phyloP scores from a whole-genome alignment of 371 early-diverging fungal species.

The Mortierella sp. region DNA sequence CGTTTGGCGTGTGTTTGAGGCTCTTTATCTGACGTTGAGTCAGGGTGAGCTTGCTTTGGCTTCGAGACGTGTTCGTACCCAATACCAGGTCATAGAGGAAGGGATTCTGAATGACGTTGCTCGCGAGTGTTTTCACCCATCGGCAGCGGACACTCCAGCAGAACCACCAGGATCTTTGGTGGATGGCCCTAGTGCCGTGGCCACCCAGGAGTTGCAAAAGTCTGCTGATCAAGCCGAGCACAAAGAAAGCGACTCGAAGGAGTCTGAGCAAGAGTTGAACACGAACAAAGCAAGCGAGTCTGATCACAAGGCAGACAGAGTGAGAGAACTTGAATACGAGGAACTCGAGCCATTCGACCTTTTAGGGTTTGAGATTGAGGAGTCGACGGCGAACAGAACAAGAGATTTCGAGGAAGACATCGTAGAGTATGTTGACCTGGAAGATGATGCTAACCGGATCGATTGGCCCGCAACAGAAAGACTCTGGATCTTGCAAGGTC shows the following conservation, averaged over 20 bases:
- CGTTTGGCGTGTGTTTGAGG: conserved; percentile 41
- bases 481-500: no score
- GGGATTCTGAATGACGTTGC: neutral
- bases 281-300: no score
- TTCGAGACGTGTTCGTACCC: conserved; percentile 8
- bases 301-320: no score
- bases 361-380: no score
- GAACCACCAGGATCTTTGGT: neutral
- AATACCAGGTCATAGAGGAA: neutral
- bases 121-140: neutral
- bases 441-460: no score
- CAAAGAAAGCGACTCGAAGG: neutral
- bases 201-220: neutral
- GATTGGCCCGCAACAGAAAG: no score
- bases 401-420: no score
- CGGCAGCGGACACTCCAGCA: neutral
- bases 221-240: neutral
- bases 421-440: no score
- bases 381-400: no score
- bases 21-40: conserved; percentile 29
- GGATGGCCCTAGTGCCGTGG: neutral
- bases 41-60: conserved; percentile 25
- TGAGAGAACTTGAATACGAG: no score
- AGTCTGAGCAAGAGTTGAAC: no score
- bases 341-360: no score